A percentile compares a stretch with the other conserved stretches of the same genome.
These are phyloP conservation scores for Rubroboletus satanas DNA, from an alignment of 768 basidiomycete genomes.

Conservation along the genomic window DNA sequence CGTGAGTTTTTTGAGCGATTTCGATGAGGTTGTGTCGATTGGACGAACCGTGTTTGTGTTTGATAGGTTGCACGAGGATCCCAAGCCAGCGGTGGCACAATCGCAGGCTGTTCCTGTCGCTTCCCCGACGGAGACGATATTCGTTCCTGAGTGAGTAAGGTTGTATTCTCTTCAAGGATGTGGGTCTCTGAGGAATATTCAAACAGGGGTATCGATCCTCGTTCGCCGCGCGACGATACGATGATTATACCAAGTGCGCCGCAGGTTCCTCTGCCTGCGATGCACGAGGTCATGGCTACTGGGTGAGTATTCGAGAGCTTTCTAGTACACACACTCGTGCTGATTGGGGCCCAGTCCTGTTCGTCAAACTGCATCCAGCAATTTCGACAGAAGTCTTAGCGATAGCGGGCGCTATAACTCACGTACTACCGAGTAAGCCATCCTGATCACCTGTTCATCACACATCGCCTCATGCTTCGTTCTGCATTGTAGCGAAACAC, in stretches of 20 bases:
- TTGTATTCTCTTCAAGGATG: background rate
- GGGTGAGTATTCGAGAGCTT: slow-evolving; percentile 11
- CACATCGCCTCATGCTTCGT: background rate
- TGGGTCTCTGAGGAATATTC: background rate
- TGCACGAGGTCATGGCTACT: slow-evolving; percentile 33
- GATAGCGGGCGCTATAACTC: slow-evolving; percentile 10
- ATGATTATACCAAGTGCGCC: slow-evolving; percentile 23
- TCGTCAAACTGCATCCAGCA: slow-evolving; percentile 15
- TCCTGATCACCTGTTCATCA: no score
- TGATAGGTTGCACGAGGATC: slow-evolving; percentile 24
- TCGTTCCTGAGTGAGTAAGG: slow-evolving; percentile 29
- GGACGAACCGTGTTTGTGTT: background rate
- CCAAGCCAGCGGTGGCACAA: slow-evolving; percentile 9
- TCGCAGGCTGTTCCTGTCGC: slow-evolving; percentile 8
- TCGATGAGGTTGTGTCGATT: background rate
- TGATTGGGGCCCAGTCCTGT: slow-evolving; percentile 12
- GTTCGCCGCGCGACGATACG: slow-evolving; percentile 32
- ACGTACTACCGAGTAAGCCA: slow-evolving; percentile 26
- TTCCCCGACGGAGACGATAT: slow-evolving; percentile 29
- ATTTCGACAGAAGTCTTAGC: slow-evolving; percentile 17
- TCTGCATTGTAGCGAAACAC: slow-evolving; percentile 42
- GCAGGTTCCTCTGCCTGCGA: slow-evolving; percentile 30
- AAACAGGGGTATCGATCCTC: slow-evolving; percentile 23
- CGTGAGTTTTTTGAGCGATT: slow-evolving; percentile 14
- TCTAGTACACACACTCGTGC: background rate